A percentile compares a stretch with the other conserved stretches of the same genome.
Conservation (phyloP, 805 yeast species). For the Sporopachydermia quercuum region DNA sequence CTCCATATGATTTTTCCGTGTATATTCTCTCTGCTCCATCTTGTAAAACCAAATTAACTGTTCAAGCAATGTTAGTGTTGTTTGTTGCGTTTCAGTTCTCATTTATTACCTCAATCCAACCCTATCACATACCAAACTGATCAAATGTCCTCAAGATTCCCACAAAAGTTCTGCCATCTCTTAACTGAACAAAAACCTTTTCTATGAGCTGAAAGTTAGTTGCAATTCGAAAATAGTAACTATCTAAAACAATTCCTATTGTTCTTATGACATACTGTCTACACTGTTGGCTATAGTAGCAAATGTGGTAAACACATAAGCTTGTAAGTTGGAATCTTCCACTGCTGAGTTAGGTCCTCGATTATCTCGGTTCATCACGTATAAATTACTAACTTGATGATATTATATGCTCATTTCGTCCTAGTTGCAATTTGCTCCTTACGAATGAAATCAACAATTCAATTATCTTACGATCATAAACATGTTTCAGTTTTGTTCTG, state of each 20-base stretch:
- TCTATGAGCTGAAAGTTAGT: too few relatives aligned
- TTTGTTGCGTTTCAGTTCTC: too few relatives aligned
- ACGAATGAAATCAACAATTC: too few relatives aligned
- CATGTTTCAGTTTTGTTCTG: too few relatives aligned
- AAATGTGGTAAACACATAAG: not conserved
- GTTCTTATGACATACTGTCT: not conserved
- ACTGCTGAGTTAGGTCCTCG: not conserved
- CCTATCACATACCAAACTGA: conserved; percentile 44
- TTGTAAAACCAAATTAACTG: conserved; percentile 79
- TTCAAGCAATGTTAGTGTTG: too few relatives aligned
- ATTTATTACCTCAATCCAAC: too few relatives aligned
- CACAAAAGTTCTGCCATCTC: conserved; percentile 79
- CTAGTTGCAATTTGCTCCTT: too few relatives aligned
- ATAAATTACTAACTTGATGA: too few relatives aligned
- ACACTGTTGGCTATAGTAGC: not conserved
- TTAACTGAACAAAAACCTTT: conserved; percentile 66
- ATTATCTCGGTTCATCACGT: not conserved
- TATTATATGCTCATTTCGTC: too few relatives aligned
- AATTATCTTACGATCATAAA: too few relatives aligned
- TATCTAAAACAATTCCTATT: too few relatives aligned
- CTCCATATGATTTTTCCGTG: conserved; percentile 45
- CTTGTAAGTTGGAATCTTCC: not conserved
- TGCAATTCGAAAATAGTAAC: too few relatives aligned
- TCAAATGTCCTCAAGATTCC: conserved; percentile 92
- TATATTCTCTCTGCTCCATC: conserved; percentile 81